Base-by-base conservation (phyloP, 176 grass and related monocot genomes). In the Zea luxurians region DNA sequence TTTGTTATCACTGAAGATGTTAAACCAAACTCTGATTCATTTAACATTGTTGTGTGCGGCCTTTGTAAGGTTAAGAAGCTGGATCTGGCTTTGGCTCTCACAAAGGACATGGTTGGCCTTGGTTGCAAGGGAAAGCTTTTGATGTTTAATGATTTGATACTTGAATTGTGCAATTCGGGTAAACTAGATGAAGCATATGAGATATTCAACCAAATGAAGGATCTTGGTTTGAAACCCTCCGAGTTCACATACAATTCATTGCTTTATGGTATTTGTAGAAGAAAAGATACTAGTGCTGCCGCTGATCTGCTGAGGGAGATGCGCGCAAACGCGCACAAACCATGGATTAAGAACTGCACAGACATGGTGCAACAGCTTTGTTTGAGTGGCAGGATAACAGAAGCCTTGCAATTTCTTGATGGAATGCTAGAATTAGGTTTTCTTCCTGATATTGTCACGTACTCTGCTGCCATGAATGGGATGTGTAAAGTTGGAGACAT, bases 291-390 rank as follows among this genome's bases (percentile, higher is more conserved):
- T 69, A 73, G 64, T 66, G 70, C 48, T 70, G 83, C 95, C 9
- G 62, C 90, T 78, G 77, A 84, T 69, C 83, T 94, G 20, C 81
- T 97, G 27, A 87, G 55, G 76, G 87, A 92, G 69, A 97, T 97
- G 89, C 73, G 43, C 60, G 67, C 54, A 37, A 79, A 86, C 61
- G 70, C 89, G 3, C 59, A 88, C 82, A 66, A 73, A 52, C 95
- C 95, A 48, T 97, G 89, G 91, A 94, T 87, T 92, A 97, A 97
- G 66, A 88, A 97, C 35, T 94, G 87, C 75, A 97, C 91, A 42
- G 80, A 86, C 44, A 85, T 94, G 91, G 95, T 94, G 76, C 82
- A 94, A 45, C 83, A 92, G 54, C 83, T 97, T 71, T 94, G 89
- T 75, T 82, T 60, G 17, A 94, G 84, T 80, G 89, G 87, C 79